These are phyloP conservation scores for Aphanomyces stellatus DNA, from an alignment of 352 stramenopile genomes.

Conservation along the genomic window DNA sequence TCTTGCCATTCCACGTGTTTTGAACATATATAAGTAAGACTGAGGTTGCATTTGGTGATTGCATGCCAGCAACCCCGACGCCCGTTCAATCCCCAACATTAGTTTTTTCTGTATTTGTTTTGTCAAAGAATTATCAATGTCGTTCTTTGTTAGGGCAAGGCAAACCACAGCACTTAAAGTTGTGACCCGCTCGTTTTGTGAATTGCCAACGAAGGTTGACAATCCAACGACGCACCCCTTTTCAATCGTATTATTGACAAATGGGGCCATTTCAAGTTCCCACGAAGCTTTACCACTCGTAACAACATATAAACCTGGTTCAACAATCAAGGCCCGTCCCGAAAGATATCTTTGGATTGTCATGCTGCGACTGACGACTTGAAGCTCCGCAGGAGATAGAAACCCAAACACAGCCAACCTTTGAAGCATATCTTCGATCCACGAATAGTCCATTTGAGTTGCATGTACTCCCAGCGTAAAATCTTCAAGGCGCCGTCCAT, in stretches of 20 bases:
- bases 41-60: too few relatives aligned
- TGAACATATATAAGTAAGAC: not conserved
- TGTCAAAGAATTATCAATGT: not conserved
- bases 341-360: not conserved
- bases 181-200: not conserved
- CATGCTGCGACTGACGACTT: slow-evolving; percentile 6
- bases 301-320: slow-evolving; percentile 10
- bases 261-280: not conserved
- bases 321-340: not conserved
- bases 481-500: slow-evolving; percentile 1
- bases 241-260: not conserved
- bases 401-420: slow-evolving; percentile 8
- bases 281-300: slow-evolving; percentile 8
- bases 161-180: slow-evolving; percentile 1
- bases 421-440: slow-evolving; percentile 17
- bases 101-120: not conserved
- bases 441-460: slow-evolving; percentile 6
- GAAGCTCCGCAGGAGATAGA: not conserved
- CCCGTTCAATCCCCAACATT: not conserved
- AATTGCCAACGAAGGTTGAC: not conserved
- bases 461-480: slow-evolving; percentile 1
- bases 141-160: not conserved
- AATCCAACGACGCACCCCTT: slow-evolving; percentile 13
- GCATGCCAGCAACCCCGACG: not conserved
- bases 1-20: not conserved